Evolutionary conservation across 805 yeast genomes (phyloP).

Genomic region (Diddensiella transvaalensis): DNA sequence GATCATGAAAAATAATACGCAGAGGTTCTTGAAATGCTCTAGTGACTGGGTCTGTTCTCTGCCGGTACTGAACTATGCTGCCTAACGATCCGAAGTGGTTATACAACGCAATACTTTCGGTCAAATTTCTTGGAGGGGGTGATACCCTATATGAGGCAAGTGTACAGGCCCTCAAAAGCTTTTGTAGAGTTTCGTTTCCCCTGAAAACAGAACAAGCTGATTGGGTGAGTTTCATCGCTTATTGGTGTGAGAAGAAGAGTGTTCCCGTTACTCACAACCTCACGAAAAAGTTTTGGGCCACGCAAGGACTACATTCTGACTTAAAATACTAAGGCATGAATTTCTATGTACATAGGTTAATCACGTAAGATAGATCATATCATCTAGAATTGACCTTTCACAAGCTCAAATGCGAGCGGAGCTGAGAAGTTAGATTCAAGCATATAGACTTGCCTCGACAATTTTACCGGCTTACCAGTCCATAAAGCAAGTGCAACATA

Average conservation of each 20-base stretch:
- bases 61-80: constrained; percentile 28
- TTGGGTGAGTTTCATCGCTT: too few species aligned
- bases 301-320: too few species aligned
- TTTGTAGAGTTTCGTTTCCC: constrained; percentile 6
- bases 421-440: constrained; percentile 21
- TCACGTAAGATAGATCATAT: too few species aligned
- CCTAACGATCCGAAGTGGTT: constrained; percentile 21
- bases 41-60: constrained; percentile 32
- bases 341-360: too few species aligned
- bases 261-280: too few species aligned
- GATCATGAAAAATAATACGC: constrained; percentile 29
- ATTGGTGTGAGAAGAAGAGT: too few species aligned
- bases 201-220: not conserved
- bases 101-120: constrained; percentile 14
- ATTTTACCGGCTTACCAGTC: constrained; percentile 31
- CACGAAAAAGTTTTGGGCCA: too few species aligned
- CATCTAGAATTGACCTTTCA: constrained; percentile 38
- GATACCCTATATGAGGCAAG: constrained; percentile 9
- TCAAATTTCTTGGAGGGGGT: constrained; percentile 13
- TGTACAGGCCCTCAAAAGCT: constrained; percentile 1
- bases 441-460: not conserved
- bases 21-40: constrained; percentile 28
- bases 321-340: too few species aligned
- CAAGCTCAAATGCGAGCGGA: constrained; percentile 37
- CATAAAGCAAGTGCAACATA: constrained; percentile 38